Evolutionary conservation across 2,329 filamentous ascomycete genomes (phyloP).

Genomic region (Teratosphaeria gauchensis): DNA sequence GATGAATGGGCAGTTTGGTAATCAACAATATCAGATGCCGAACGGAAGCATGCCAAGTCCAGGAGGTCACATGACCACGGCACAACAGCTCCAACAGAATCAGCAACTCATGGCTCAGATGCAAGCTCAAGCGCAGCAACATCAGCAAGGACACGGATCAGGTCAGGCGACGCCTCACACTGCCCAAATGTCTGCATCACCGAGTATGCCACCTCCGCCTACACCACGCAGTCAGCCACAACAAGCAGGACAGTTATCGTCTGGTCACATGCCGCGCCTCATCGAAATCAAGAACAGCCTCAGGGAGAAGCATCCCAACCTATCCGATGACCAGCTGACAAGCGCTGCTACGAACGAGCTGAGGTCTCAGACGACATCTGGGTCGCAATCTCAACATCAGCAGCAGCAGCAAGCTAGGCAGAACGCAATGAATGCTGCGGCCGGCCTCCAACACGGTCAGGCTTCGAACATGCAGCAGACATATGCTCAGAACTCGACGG

Average conservation of each 20-base stretch:
- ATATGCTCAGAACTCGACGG: conserved; percentile 17
- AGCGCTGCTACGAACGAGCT: conserved; percentile 44
- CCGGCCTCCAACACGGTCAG: conserved; percentile 19
- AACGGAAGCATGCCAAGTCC: conserved; percentile 22
- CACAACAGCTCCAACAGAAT: conserved; percentile 24
- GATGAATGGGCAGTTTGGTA: conserved; percentile 16
- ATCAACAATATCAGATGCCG: conserved; percentile 20
- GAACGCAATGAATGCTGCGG: conserved; percentile 30
- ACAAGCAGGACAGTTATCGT: conserved; percentile 42
- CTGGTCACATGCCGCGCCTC: conserved; percentile 45
- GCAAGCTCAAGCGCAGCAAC: conserved; percentile 11
- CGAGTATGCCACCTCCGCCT: conserved; percentile 29
- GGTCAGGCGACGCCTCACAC: conserved; percentile 9
- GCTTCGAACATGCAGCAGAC: conserved; percentile 13
- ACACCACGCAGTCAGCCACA: conserved; percentile 19
- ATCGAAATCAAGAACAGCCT: conserved; percentile 45
- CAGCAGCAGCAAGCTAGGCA: conserved; percentile 24
- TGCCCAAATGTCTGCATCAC: conserved; percentile 23
- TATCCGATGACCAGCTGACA: conserved; percentile 45
- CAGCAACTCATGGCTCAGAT: conserved; percentile 22
- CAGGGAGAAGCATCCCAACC: conserved; percentile 41
- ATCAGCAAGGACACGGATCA: conserved; percentile 8
- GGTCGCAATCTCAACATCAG: conserved; percentile 14
- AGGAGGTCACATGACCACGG: conserved; percentile 20
- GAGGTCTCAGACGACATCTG: conserved; percentile 23